Base-by-base conservation (phyloP, 768 basidiomycete species). In the Lactarius hatsudake region DNA sequence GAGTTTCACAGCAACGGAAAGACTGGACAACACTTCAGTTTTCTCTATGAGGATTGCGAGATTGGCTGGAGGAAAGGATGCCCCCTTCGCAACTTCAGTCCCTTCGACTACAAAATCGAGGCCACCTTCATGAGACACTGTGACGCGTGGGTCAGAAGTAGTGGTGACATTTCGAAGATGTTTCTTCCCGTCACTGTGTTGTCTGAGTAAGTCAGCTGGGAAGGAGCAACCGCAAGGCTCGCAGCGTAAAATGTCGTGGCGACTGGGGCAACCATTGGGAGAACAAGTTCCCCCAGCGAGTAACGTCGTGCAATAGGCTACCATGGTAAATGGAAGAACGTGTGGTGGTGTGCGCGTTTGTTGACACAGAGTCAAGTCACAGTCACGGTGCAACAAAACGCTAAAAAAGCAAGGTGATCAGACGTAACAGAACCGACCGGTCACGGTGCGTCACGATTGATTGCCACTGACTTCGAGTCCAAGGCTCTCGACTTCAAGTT, bases 201-300 rank as follows among this genome's bases (percentile, higher is more conserved):
- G 53, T 1, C 1, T 0, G 59, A 60, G 20, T 12, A 32, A 40
- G 5, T 57, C 4, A 13, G 53, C 23, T 13, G 59, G 54, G 38
- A 64, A 61, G 5, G 34, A 38, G 8, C 67, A 62, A 7, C 64
- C 20, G 66, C 75, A 76, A 2, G 53, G 32, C 20, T 71, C 55
- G 63, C 75, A 76, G 38, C 74, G 63, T 5, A 55, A 26, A 17
- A 67, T 67, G 30, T 73, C 69, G 56, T 76, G 75, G 4, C 55
- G 36, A 7, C 63, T 53, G 4, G 28, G 18, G 51, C 75, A 76
- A 30, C 34, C 30, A 3, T n/a, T 51, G 32, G 54, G 45, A 2
- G 6, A 12, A 62, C 74, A 75, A 7, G 69, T 69, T 1, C 66
- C 69, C 17, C 66, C 66, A 20, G 40, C 32, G 7, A 67, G 23